Evolutionary conservation across 129 eudicot genomes (phyloP), one percentile per base, ranked within the genome.

Genomic region (Silybum marianum): DNA sequence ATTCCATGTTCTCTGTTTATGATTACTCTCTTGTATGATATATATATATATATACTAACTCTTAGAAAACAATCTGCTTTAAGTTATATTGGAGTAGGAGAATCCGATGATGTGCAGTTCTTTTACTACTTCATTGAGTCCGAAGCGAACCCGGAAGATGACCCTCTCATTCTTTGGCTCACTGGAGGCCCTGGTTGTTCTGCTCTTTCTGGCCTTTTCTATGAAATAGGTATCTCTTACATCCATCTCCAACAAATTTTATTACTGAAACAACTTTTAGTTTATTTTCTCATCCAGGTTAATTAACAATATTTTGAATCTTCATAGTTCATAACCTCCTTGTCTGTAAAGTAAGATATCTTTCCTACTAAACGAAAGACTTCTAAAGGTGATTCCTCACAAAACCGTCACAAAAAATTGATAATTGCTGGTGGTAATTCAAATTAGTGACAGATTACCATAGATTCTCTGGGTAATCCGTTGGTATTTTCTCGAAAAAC

Each of bases 131-230:
- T 82, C 67, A 8, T 82, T 11, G 81, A 76, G 63, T 82, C 85
- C 8, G 72, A 82, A 76, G 75, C 63, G 78, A 73, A 73, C 73
- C 87, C 87, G 1, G 22, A 69, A 26, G 65, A 71, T 0, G 86
- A 83, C 78, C 86, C 86, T n/a, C 78, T 83, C 30, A 12, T 83
- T 32, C 54, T 83, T 58, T 72, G 83, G 79, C 71, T 78, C 11
- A 42, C 11, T 65, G 83, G 83, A 70, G 86, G 86, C 67, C 86
- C 86, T 7, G 86, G 86, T 25, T 83, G 86, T 60, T 83, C 82
- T 16, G 72, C 68, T 77, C 77, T 83, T 25, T 76, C 82, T 62
- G 78, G 78, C 48, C 66, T 83, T n/a, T 10, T 72, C 6, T 83
- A 71, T 13, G 78, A 83, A 77, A 71, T 70, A 23, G 86, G 82